Evolutionary conservation across 495 filamentous ascomycete genomes (phyloP), one percentile per base, ranked within the genome.

Genomic region (Wilcoxina mikolae): DNA sequence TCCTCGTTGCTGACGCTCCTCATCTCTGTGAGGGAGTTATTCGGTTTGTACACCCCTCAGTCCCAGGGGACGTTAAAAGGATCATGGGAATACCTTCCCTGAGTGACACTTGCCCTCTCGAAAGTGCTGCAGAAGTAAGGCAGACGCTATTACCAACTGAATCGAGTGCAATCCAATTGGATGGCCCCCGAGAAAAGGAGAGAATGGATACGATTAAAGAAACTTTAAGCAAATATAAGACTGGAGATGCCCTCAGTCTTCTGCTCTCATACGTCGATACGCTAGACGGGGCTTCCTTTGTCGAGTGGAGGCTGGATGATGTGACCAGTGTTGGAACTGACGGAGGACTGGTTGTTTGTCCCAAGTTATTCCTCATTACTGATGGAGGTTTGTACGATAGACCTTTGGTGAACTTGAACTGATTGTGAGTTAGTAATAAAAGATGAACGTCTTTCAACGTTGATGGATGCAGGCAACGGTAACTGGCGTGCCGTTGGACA

Each of bases 211-310:
- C 15, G 31, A 35, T 35, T 35, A 35, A 35, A 35, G 31, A 35
- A 7, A 15, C 15, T 15, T 35, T 35, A 15, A 35, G 31, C 5
- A 5, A 35, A 15, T 35, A 35, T 15, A 35, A 35, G 31, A 5
- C 15, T 15, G 31, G 31, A 15, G 15, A 35, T 35, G n/a, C n/a
- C n/a, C n/a, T n/a, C n/a, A n/a, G 22, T 4, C 18, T 46, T n/a
- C 33, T 65, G 3, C 61, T 61, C 43, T 59, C 62, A 5, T 55
- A 57, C 33, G 56, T 56, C 25, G 55, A 50, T 18, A 45, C 23
- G 11, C 5, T 35, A 17, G 10, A 28, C 12, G 28, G 12, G 12
- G 15, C 17, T 1, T n/a, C 9, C 18, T 29, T 31, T 35, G 27
- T 51, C 28, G n/a, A n/a, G 28, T 35, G 12, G 38, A n/a, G 11